Conservation (phyloP, 257 asterid genomes). For the Petunia axillaris region DNA sequence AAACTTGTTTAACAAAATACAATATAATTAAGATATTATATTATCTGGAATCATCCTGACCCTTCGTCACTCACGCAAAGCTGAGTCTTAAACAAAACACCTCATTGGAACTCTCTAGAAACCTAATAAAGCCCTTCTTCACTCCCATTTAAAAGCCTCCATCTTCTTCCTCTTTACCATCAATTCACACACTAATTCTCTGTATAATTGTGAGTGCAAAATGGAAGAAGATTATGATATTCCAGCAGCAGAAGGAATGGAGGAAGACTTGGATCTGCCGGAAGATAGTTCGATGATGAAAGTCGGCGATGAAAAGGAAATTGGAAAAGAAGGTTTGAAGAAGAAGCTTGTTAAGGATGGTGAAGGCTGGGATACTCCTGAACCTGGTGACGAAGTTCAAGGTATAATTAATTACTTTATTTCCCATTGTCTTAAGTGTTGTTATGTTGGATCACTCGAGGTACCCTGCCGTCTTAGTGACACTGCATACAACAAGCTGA, state of each 20-base stretch:
- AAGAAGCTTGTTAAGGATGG: conserved; percentile 79
- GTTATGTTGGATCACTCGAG: no score
- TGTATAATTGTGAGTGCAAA: conserved; percentile 9
- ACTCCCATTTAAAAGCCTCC: neutral
- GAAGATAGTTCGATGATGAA: conserved; percentile 54
- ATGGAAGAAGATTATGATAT: conserved; percentile 71
- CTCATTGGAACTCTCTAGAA: conserved; percentile 57
- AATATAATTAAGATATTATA: neutral
- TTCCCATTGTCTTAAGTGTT: no score
- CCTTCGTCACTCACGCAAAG: conserved; percentile 25
- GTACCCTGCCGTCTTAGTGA: no score
- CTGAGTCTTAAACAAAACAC: conserved; percentile 38
- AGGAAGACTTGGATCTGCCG: conserved; percentile 66
- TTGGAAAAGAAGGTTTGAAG: conserved; percentile 63
- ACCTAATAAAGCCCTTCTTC: neutral
- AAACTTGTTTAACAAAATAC: neutral
- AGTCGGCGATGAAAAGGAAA: conserved; percentile 79
- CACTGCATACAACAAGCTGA: no score
- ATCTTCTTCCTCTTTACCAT: neutral
- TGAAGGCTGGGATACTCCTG: conserved; percentile 72
- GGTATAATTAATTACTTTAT: conserved; percentile 35
- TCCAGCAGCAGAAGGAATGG: conserved; percentile 54
- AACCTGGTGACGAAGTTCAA: conserved; percentile 62
- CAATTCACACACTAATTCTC: no score
- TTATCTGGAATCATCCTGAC: conserved; percentile 42